Evolutionary conservation across 768 basidiomycete genomes (phyloP), one percentile per base, ranked within the genome.

Genomic region (Mycena belliarum): DNA sequence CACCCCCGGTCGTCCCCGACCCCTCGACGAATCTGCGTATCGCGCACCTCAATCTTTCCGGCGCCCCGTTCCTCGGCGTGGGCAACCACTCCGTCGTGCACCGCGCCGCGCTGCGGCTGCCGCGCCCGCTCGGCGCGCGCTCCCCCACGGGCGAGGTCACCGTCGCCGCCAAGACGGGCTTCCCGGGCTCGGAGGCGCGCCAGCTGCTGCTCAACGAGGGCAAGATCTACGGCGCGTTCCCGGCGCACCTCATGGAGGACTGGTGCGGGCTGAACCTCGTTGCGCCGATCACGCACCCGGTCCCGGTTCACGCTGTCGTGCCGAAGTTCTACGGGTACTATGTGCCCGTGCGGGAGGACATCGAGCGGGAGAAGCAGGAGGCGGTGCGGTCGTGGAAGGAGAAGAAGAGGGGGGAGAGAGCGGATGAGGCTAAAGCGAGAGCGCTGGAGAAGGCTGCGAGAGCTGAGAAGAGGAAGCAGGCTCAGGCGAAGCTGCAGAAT

Each of bases 21-120:
- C 56, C 56, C 21, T 14, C 28, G 43, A 46, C 52, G 6, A 54
- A 59, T 38, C 42, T 52, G 25, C 53, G 55, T 38, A 72, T 72
- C 40, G 72, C 70, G 5, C 72, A 75, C 50, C 63, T 78, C 32
- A 69, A 78, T 44, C 52, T 79, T 35, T 66, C 69, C 9, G 59
- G 65, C 6, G 29, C 41, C 2, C 62, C 67, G 35, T 42, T 6
- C 21, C 55, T 76, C 16, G 80, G 77, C 29, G 1, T 4, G 0
- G 78, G 79, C 0, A 28, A 75, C 57, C 79, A 81, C 63, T 81
- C 79, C 0, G 11, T 59, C 46, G 78, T 79, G 8, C 70, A 72
- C 61, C 69, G 69, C 41, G 72, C 69, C 5, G 70, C 73, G 20
- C 72, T 77, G 63, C 72, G 73, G 20, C 66, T 81, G 2, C 79